These are phyloP conservation scores for Dendrocalamus sinicus DNA, from an alignment of 176 grass and related monocot genomes.

Conservation along the genomic window DNA sequence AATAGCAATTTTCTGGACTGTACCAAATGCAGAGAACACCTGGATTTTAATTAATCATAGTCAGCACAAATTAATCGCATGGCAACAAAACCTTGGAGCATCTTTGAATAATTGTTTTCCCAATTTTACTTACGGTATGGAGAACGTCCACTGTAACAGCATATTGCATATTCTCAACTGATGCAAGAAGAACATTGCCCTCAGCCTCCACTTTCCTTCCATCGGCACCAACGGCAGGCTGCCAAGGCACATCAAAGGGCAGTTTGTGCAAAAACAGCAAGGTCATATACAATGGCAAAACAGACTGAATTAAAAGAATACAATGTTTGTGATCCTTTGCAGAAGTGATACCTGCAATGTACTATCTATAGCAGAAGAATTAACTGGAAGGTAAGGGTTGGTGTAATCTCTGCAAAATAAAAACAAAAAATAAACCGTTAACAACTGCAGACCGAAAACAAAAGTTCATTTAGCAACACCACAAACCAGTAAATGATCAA, in stretches of 20 bases:
- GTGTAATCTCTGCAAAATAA: conserved; percentile 84
- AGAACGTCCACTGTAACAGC: conserved; percentile 89
- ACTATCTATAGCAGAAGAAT: conserved; percentile 81
- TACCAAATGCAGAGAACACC: conserved; percentile 93
- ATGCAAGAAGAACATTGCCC: conserved; percentile 94
- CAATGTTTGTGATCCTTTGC: conserved; percentile 1
- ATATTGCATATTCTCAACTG: conserved; percentile 97
- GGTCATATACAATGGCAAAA: conserved; percentile 44
- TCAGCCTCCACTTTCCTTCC: conserved; percentile 80
- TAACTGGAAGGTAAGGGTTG: conserved; percentile 95
- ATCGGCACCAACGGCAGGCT: conserved; percentile 76
- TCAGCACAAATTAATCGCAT: background rate
- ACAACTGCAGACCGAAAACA: conserved; percentile 1
- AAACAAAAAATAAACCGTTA: conserved; percentile 28
- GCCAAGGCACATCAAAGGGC: conserved; percentile 37
- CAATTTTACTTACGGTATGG: conserved; percentile 70
- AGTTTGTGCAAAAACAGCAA: conserved; percentile 24
- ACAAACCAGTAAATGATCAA: conserved; percentile 28
- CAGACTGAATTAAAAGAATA: conserved; percentile 33
- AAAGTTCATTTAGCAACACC: conserved; percentile 28
- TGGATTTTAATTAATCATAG: conserved; percentile 53
- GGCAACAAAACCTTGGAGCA: background rate
- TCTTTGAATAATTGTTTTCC: background rate
- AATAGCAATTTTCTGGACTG: conserved; percentile 96
- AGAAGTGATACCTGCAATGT: conserved; percentile 68